Evolutionary conservation across 495 filamentous ascomycete species (phyloP), one percentile per base, ranked within the genome.

Genomic region (Penicillium soppii): DNA sequence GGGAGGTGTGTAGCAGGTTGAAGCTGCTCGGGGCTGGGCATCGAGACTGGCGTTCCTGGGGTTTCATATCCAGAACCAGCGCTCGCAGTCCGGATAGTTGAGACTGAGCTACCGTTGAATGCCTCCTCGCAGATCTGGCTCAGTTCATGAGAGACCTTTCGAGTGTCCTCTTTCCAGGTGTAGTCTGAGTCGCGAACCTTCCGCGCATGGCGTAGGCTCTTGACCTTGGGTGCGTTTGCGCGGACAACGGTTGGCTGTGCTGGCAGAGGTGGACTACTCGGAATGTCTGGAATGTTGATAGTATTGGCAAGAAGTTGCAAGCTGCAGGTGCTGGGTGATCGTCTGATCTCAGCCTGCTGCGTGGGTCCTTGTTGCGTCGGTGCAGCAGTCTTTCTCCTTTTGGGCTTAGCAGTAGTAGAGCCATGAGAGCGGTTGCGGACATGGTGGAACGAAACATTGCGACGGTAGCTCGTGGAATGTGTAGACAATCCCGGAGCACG

Each of bases 391-490:
- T 62, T 60, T 35, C 53, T 36, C 0, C 52, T 53, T 48, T 62
- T 69, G 0, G 58, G 50, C 36, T 69, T 71, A 2, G 35, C 39
- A 2, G 54, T 63, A 6, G 61, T 48, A 1, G 71, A 73, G 6
- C 75, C 67, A 21, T 71, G 68, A 3, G 76, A 75, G 7, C 71
- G 68, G 43, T 69, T 76, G 41, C 69, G 72, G 5, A 76, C 56
- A 54, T 88, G 85, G 2, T 77, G 79, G 59, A 97, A 97, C 62
- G 85, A 87, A n/a, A 96, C 86, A 46, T 83, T 84, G 7, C 91
- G 84, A 60, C 83, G 92, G 58, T 83, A 79, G 49, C 85, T 84
- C 36, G 73, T 74, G 21, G 80, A 80, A n/a, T 76, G 76, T 49
- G 52, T 51, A 43, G 81, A 78, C 22, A 78, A 73, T 3, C 79